These are phyloP conservation scores for Aspergillus mulundensis DNA, from an alignment of 495 filamentous ascomycete species.

Conservation along the genomic window DNA sequence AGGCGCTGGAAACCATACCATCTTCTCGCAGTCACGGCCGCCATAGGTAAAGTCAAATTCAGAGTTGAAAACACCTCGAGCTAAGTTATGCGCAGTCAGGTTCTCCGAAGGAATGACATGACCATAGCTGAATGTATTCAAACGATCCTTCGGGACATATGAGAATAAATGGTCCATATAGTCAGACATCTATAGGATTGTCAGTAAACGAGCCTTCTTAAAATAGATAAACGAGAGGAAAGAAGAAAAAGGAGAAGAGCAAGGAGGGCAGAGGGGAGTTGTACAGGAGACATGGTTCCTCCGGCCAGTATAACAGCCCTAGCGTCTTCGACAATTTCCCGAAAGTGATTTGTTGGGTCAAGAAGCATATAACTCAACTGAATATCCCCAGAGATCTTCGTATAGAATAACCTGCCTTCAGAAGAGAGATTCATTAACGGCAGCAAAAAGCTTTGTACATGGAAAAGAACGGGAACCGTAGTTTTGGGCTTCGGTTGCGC, in stretches of 20 bases:
- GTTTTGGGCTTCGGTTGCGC: conserved; percentile 26
- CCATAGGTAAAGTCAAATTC: conserved; percentile 87
- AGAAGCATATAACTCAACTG: conserved; percentile 82
- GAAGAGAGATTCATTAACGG: conserved; percentile 82
- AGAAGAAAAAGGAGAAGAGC: neutral
- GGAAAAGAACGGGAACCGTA: conserved; percentile 71
- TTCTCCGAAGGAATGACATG: conserved; percentile 88
- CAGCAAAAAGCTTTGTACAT: conserved; percentile 75
- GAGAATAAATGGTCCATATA: conserved; percentile 83
- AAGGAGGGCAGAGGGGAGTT: too few relatives aligned
- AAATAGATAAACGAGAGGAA: too few relatives aligned
- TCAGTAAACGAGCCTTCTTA: neutral
- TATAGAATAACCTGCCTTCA: conserved; percentile 84
- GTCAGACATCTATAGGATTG: conserved; percentile 63
- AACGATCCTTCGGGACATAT: conserved; percentile 56
- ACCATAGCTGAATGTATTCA: conserved; percentile 84
- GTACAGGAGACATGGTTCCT: conserved; percentile 91
- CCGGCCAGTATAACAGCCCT: conserved; percentile 88
- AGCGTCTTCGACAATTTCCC: conserved; percentile 79
- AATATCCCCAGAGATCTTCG: conserved; percentile 53
- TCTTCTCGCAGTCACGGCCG: conserved; percentile 56
- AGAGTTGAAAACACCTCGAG: conserved; percentile 47
- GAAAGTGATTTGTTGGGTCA: conserved; percentile 91
- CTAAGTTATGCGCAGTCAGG: conserved; percentile 66
- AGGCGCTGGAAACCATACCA: conserved; percentile 34